Evolutionary conservation across 2,329 filamentous ascomycete species (phyloP), one percentile per base, ranked within the genome.

Genomic region (Colletotrichum shisoi): DNA sequence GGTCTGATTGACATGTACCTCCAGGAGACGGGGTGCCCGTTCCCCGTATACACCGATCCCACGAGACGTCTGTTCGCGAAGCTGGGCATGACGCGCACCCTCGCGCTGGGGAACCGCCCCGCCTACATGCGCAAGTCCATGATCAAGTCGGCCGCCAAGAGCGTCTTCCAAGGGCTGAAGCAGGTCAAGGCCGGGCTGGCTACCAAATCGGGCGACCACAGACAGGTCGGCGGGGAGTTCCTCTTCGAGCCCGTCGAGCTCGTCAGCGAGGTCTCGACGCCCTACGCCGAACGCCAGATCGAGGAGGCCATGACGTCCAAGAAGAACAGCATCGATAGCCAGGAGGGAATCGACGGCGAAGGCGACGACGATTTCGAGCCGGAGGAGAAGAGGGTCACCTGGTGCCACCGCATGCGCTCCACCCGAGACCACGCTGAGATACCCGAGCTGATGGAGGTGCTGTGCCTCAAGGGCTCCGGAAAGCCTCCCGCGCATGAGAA

Each of bases 341-440:
- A 66, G 63, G 68, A 68, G 13, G 62, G 57, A 19, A 67, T 67
- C 4, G 64, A 67, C 49, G 64, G 64, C 15, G 52, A 67, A 15
- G 69, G 57, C 3, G 72, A 72, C 7, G 76, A 73, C 27, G 74
- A 74, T 9, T 69, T 64, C 44, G 63, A 62, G 24, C 73, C 76
- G 2, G 81, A 86, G 73, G 81, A 85, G 73, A 90, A 91, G 78
- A 80, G 80, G 62, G 84, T 92, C 34, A 88, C 86, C 1, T 96
- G 92, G 92, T 93, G 90, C 72, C 91, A 94, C 78, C 84, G 91
- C 34, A 96, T 96, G 92, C 83, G 83, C 74, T 91, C 87, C 64
- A 94, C 91, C 13, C 81, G 92, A 56, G 92, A 94, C 71, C 92
- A 96, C 74, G 85, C 86, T 1, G 91, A 93, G 80, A 81, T 94